Evolutionary conservation across 768 basidiomycete species (phyloP), one percentile per base, ranked within the genome.

Genomic region (Chiua virens): DNA sequence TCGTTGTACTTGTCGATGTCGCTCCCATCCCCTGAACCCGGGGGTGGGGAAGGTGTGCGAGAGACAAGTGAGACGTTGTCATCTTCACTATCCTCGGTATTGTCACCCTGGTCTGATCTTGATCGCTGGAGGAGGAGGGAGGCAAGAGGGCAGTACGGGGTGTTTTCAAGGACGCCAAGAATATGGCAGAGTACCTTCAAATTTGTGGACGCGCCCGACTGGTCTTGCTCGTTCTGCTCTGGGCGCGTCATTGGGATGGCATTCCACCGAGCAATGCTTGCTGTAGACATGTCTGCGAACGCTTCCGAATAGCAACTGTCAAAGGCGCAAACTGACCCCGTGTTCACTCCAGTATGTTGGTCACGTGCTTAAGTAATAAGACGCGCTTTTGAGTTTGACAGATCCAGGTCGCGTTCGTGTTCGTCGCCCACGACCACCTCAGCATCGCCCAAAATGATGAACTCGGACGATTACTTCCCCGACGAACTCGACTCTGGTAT

Each of bases 391-490:
- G n/a, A n/a, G n/a, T n/a, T 8, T 27, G 27, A 8, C 27, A 27
- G 30, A 30, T 11, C 35, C 20, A 22, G 23, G 21, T 17, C 43
- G 51, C 39, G 28, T 47, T 34, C 44, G 13, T 10, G 8, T n/a
- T 21, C 41, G 36, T 47, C 38, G 17, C 20, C 47, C 20, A 47
- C 53, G 40, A 49, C 35, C 22, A 20, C 25, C 17, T 53, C 28
- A 18, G 45, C 49, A 36, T 39, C 52, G 38, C 11, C 43, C 49
- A 14, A 9, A 25, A 55, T 59, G 54, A 89, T 91, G 87, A 87
- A 83, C 73, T 89, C 86, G 32, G 88, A 89, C 71, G 84, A 77
- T 37, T 89, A 84, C 62, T 91, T 87, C 63, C 79, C 81, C 54
- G 83, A 82, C 54, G 85, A 86, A 5, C 58, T 86, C 35, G 79